phyloP scores from a whole-genome alignment of 345 rosid genomes.

The Arabidopsis arenosa region DNA sequence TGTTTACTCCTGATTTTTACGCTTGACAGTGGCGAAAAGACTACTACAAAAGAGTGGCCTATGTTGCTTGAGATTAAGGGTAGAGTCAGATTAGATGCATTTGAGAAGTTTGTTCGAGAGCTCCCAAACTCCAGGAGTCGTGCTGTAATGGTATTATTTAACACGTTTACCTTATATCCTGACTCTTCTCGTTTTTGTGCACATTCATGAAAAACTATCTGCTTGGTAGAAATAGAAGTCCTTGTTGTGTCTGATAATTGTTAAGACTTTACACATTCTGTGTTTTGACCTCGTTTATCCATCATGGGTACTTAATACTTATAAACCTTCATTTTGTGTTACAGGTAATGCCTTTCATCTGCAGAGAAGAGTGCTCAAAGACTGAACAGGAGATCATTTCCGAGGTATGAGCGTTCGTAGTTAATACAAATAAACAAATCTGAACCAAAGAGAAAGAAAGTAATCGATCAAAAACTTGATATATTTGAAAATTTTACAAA shows the following conservation, averaged over 20 bases:
- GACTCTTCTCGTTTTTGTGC: too few relatives aligned
- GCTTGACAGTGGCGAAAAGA: slow-evolving; percentile 72
- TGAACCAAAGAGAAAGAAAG: too few relatives aligned
- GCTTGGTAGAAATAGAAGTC: too few relatives aligned
- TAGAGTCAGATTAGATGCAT: slow-evolving; percentile 85
- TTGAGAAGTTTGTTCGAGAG: slow-evolving; percentile 89
- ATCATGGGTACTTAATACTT: too few relatives aligned
- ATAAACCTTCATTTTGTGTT: slow-evolving; percentile 2
- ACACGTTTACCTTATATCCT: too few relatives aligned
- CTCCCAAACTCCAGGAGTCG: slow-evolving; percentile 90
- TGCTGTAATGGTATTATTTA: slow-evolving; percentile 91
- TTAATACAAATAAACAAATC: too few relatives aligned
- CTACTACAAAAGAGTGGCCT: slow-evolving; percentile 68
- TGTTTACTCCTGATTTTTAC: slow-evolving; percentile 2
- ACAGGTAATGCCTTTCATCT: slow-evolving; percentile 70
- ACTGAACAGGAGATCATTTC: slow-evolving; percentile 52
- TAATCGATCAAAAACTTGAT: too few relatives aligned
- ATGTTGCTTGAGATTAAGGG: slow-evolving; percentile 77
- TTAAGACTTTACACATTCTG: slow-evolving; percentile 43
- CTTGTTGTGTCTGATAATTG: too few relatives aligned
- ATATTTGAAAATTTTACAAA: too few relatives aligned
- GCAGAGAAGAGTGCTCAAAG: slow-evolving; percentile 62
- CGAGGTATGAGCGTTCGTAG: slow-evolving; percentile 55
- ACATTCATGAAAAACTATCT: too few relatives aligned
- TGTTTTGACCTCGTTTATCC: too few relatives aligned